phyloP scores from a whole-genome alignment of 2,329 filamentous ascomycete species.

The Xenoacremonium recifei region DNA sequence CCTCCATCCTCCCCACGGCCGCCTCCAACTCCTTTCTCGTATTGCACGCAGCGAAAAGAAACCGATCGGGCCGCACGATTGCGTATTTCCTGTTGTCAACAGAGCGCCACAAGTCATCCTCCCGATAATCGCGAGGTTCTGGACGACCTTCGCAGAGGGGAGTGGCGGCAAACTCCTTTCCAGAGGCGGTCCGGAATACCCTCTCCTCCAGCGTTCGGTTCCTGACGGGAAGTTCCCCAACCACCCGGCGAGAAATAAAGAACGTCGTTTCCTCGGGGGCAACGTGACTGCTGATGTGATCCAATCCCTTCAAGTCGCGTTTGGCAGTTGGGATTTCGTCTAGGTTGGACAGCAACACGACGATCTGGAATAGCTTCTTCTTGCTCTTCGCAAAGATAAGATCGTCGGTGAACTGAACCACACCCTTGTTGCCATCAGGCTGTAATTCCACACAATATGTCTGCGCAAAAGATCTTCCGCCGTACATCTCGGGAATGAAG shows the following conservation, averaged over 20 bases:
- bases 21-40: background rate
- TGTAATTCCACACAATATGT: background rate
- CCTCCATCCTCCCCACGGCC: background rate
- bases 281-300: background rate
- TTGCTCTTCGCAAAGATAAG: background rate
- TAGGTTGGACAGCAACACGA: background rate
- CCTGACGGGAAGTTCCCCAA: background rate
- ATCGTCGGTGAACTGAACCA: background rate
- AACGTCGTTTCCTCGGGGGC: background rate
- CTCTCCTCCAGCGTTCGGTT: background rate
- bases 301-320: background rate
- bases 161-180: background rate
- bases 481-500: slow-evolving; percentile 3
- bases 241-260: background rate
- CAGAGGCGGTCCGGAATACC: background rate
- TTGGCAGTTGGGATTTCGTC: background rate
- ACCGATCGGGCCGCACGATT: slow-evolving; percentile 7
- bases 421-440: background rate
- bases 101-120: background rate
- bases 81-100: slow-evolving; percentile 1
- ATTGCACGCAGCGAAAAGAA: slow-evolving; percentile 8
- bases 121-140: background rate
- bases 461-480: background rate
- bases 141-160: slow-evolving; percentile 1
- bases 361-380: background rate